phyloP scores from a whole-genome alignment of 345 rosid genomes.

The Raphanus sativus region DNA sequence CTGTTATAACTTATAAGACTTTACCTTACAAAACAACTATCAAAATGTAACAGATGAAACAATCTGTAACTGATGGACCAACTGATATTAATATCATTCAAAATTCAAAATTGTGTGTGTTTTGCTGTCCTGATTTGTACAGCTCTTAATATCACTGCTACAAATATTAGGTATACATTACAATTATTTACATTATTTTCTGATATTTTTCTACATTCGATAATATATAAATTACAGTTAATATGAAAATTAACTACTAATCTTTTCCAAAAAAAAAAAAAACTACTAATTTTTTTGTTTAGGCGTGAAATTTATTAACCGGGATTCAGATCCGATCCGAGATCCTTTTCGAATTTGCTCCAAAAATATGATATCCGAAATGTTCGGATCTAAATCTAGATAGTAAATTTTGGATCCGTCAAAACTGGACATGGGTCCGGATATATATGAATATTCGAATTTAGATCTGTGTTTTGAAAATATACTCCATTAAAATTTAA shows the following conservation, averaged over 20 bases:
- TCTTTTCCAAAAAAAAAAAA: no score
- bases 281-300: neutral
- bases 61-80: neutral
- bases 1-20: neutral
- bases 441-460: no score
- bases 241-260: neutral
- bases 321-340: no score
- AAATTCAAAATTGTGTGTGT: neutral
- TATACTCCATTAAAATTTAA: no score
- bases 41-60: neutral
- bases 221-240: neutral
- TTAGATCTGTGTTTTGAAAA: no score
- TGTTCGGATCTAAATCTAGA: no score
- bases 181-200: neutral
- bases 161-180: neutral
- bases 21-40: neutral
- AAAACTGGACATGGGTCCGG: no score
- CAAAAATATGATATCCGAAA: no score
- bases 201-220: neutral
- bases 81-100: neutral
- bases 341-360: no score
- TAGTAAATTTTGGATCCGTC: no score
- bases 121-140: neutral
- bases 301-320: no score
- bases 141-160: neutral